Conservation (phyloP, 768 basidiomycete genomes). For the Harrya chromipes region DNA sequence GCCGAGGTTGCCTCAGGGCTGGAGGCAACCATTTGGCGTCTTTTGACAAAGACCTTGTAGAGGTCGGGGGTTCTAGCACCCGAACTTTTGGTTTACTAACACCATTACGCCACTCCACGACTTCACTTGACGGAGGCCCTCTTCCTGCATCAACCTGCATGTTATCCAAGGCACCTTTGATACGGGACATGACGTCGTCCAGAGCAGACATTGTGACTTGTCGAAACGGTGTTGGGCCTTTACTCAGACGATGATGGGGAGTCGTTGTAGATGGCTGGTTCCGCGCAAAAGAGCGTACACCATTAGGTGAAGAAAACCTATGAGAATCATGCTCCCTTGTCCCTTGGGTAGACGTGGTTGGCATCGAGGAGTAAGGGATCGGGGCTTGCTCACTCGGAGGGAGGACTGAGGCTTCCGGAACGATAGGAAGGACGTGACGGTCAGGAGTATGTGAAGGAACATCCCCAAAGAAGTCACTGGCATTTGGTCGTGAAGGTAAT, state of each 20-base stretch:
- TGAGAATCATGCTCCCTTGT: conserved; percentile 20
- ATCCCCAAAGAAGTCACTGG: conserved; percentile 76
- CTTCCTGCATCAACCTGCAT: conserved; percentile 53
- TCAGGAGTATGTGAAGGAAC: conserved; percentile 25
- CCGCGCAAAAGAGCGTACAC: conserved; percentile 12
- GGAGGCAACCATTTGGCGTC: conserved; percentile 58
- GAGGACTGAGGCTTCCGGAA: conserved; percentile 14
- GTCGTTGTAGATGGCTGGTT: conserved; percentile 15
- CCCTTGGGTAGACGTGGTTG: conserved; percentile 4
- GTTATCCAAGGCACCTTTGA: conserved; percentile 72
- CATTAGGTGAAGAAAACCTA: conserved; percentile 18
- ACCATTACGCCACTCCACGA: conserved; percentile 20
- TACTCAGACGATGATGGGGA: conserved; percentile 23
- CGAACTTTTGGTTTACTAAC: conserved; percentile 22
- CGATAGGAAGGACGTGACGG: conserved; percentile 11
- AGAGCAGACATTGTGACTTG: conserved; percentile 68
- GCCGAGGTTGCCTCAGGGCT: conserved; percentile 39
- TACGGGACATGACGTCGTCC: conserved; percentile 81
- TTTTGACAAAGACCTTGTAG: conserved; percentile 24
- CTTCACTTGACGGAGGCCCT: conserved; percentile 13
- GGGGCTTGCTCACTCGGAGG: conserved; percentile 9
- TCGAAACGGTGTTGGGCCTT: conserved; percentile 33
- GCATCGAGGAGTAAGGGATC: background rate
- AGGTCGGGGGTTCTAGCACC: conserved; percentile 13
- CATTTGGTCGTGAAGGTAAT: conserved; percentile 48